Conservation (phyloP, 192 early-diverging fungal genomes). For the Fimicolochytrium jonesii region DNA sequence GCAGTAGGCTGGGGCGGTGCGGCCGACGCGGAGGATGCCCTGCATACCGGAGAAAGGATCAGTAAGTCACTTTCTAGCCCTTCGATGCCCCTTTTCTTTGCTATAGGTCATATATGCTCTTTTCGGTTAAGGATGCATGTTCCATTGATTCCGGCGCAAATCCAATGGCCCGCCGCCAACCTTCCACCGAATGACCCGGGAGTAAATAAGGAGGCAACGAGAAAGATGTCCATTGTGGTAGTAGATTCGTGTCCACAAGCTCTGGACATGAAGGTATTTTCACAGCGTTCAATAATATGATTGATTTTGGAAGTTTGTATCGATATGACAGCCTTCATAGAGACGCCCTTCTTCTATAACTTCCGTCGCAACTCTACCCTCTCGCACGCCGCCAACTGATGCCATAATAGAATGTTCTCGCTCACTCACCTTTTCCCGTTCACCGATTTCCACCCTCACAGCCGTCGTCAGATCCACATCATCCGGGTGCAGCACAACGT, state of each 20-base stretch:
- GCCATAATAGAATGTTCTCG: background rate
- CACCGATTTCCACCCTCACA: slow-evolving; percentile 13
- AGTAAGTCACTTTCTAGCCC: too few relatives aligned
- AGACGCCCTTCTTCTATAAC: slow-evolving; percentile 25
- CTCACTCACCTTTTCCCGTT: slow-evolving; percentile 10
- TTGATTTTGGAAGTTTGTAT: slow-evolving; percentile 47
- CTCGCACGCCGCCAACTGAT: background rate
- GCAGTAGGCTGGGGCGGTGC: slow-evolving; percentile 21
- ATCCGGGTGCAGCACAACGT: slow-evolving; percentile 37
- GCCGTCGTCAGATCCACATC: slow-evolving; percentile 29
- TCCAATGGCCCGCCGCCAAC: too few relatives aligned
- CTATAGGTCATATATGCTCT: too few relatives aligned
- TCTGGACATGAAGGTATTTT: slow-evolving; percentile 26
- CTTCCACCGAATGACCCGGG: too few relatives aligned
- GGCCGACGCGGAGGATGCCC: slow-evolving; percentile 23
- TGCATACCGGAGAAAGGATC: background rate
- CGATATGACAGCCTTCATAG: slow-evolving; percentile 20
- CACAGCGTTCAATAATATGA: background rate
- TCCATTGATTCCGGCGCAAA: too few relatives aligned
- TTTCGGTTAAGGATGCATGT: too few relatives aligned
- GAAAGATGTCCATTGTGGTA: slow-evolving; percentile 25
- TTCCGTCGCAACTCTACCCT: slow-evolving; percentile 27
- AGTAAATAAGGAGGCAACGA: too few relatives aligned
- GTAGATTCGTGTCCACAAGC: slow-evolving; percentile 22
- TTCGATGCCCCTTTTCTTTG: too few relatives aligned